Evolutionary conservation across 768 basidiomycete species (phyloP).

Genomic region (Kwoniella sp.): DNA sequence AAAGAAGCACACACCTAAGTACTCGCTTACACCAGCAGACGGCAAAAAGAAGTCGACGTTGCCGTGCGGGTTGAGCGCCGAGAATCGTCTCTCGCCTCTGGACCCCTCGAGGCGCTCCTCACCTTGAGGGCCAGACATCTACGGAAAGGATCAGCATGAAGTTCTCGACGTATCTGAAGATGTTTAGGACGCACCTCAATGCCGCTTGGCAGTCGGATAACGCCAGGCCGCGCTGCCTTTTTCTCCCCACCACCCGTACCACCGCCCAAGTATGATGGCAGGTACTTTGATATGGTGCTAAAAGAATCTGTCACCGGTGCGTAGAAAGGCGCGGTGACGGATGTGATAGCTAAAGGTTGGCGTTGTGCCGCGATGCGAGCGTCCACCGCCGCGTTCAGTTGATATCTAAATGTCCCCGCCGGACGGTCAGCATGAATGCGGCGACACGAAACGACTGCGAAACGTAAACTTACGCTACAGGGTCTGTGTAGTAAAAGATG

Average conservation of each 20-base stretch:
- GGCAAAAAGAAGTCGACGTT: conserved; percentile 59
- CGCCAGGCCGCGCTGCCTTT: conserved; percentile 46
- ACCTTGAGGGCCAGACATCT: conserved; percentile 54
- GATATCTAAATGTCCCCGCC: conserved; percentile 54
- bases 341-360: conserved; percentile 51
- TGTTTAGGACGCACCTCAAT: conserved; percentile 45
- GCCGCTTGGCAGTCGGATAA: conserved; percentile 54
- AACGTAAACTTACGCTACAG: conserved; percentile 57
- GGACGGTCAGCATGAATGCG: background rate
- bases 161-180: background rate
- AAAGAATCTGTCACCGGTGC: conserved; percentile 56
- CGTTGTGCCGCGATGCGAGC: conserved; percentile 41
- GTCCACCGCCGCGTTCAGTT: conserved; percentile 59
- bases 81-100: conserved; percentile 56
- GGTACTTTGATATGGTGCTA: conserved; percentile 47
- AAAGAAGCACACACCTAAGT: conserved; percentile 51
- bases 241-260: conserved; percentile 30
- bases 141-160: background rate
- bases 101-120: conserved; percentile 53
- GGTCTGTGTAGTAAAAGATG: conserved; percentile 59
- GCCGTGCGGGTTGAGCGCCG: conserved; percentile 59
- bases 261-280: conserved; percentile 41
- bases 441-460: too few species aligned
- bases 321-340: conserved; percentile 52
- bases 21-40: conserved; percentile 57